Evolutionary conservation across 768 basidiomycete species (phyloP).

Genomic region (Phallus indusiatus): DNA sequence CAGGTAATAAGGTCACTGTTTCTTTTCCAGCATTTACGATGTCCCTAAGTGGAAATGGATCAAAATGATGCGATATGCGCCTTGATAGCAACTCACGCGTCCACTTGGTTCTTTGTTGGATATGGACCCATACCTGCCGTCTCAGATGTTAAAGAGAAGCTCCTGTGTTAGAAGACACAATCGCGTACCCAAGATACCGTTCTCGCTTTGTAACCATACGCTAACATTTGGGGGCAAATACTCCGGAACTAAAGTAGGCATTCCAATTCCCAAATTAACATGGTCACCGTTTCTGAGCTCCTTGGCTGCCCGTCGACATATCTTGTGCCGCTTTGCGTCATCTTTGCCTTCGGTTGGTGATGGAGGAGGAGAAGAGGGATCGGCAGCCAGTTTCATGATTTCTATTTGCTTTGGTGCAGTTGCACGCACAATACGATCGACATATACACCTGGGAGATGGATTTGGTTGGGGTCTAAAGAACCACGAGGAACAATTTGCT

Average conservation of each 20-base stretch:
- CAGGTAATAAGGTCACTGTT: constrained; percentile 85
- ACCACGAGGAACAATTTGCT: constrained; percentile 80
- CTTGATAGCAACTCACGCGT: constrained; percentile 53
- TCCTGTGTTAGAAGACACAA: background rate
- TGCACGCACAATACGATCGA: constrained; percentile 79
- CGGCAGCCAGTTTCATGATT: constrained; percentile 56
- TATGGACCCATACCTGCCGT: constrained; percentile 43
- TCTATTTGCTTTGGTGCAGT: constrained; percentile 74
- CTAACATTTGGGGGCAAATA: constrained; percentile 60
- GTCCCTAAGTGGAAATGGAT: constrained; percentile 40
- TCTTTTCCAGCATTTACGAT: constrained; percentile 94
- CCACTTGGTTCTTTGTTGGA: constrained; percentile 68
- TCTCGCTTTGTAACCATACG: constrained; percentile 91
- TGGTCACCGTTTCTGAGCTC: constrained; percentile 84
- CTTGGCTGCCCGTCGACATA: constrained; percentile 80
- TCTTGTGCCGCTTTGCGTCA: constrained; percentile 37
- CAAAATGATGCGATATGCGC: background rate
- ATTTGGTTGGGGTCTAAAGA: constrained; percentile 72
- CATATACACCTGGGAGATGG: constrained; percentile 78
- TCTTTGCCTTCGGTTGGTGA: constrained; percentile 6
- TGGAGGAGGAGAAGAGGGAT: constrained; percentile 21
- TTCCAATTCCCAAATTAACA: constrained; percentile 85
- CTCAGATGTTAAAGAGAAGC: background rate
- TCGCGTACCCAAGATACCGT: constrained; percentile 74
- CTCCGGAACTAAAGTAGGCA: constrained; percentile 84